phyloP scores from a whole-genome alignment of 2,329 filamentous ascomycete species.

The Talaromyces islandicus region DNA sequence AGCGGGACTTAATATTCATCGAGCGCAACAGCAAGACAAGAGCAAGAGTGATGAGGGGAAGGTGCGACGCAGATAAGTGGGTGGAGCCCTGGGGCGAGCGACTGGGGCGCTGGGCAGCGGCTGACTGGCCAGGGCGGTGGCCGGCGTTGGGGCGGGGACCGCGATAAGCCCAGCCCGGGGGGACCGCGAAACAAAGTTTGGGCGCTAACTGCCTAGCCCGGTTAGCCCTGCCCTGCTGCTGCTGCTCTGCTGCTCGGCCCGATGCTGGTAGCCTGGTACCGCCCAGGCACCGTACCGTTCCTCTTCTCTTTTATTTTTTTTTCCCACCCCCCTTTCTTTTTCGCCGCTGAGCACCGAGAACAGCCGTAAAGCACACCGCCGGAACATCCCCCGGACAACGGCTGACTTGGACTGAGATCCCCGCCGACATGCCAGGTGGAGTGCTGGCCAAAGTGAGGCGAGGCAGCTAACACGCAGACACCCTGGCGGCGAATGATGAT shows the following conservation, averaged over 20 bases:
- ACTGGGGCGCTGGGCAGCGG: neutral
- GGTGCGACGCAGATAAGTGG: constrained; percentile 8
- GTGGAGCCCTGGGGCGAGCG: constrained; percentile 3
- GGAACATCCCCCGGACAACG: too few species aligned
- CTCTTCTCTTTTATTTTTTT: neutral
- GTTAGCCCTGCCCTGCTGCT: neutral
- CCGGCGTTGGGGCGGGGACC: constrained; percentile 4
- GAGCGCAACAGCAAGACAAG: constrained; percentile 10
- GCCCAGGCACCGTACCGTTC: neutral
- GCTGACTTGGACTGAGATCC: neutral
- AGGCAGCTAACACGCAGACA: neutral
- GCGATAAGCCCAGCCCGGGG: neutral
- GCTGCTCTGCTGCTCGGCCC: neutral
- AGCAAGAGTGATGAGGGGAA: constrained; percentile 17
- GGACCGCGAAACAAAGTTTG: neutral
- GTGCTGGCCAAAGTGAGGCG: neutral
- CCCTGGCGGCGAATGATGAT: neutral
- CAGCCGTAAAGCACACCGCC: neutral
- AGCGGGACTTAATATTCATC: constrained; percentile 11
- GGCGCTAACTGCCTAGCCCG: neutral
- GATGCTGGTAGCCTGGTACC: neutral
- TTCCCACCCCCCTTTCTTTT: neutral
- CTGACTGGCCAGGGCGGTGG: neutral
- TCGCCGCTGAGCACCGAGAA: neutral
- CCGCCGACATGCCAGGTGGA: neutral